These are phyloP conservation scores for Stephania japonica DNA, from an alignment of 164 flowering plant species.

Conservation along the genomic window DNA sequence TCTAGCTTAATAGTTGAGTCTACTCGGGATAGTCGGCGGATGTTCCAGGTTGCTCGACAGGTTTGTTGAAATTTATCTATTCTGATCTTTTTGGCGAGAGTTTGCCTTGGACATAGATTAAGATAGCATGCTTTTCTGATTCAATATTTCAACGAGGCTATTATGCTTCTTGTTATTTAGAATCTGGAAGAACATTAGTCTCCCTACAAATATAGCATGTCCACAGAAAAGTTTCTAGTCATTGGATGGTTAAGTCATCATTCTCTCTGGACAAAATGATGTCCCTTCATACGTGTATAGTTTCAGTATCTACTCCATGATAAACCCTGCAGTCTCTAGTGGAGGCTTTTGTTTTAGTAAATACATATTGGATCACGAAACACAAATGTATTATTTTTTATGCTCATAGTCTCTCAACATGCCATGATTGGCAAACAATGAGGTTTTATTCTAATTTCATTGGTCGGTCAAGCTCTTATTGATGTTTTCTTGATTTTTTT, in stretches of 20 bases:
- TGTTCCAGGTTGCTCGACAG: constrained; percentile 87
- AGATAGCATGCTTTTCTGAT: not conserved
- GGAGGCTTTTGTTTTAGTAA: not conserved
- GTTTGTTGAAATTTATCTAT: constrained; percentile 37
- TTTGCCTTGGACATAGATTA: too few relatives aligned
- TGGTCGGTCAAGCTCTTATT: not conserved
- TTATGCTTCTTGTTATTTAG: not conserved
- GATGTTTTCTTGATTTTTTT: not conserved
- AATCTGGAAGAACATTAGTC: not conserved
- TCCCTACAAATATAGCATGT: not conserved
- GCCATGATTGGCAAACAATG: not conserved
- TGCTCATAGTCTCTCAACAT: not conserved
- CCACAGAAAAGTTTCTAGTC: not conserved
- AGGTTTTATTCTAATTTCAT: not conserved
- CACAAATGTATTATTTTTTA: not conserved
- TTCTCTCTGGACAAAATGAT: not conserved
- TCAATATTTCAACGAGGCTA: not conserved
- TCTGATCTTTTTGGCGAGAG: not conserved
- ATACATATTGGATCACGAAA: not conserved
- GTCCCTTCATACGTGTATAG: not conserved
- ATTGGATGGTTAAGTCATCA: not conserved
- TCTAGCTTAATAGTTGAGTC: constrained; percentile 41
- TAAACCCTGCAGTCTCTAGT: not conserved
- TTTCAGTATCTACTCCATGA: not conserved
- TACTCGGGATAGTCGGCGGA: constrained; percentile 50